Conservation (phyloP, 208 protist species). For the Trypanosoma rangeli region DNA sequence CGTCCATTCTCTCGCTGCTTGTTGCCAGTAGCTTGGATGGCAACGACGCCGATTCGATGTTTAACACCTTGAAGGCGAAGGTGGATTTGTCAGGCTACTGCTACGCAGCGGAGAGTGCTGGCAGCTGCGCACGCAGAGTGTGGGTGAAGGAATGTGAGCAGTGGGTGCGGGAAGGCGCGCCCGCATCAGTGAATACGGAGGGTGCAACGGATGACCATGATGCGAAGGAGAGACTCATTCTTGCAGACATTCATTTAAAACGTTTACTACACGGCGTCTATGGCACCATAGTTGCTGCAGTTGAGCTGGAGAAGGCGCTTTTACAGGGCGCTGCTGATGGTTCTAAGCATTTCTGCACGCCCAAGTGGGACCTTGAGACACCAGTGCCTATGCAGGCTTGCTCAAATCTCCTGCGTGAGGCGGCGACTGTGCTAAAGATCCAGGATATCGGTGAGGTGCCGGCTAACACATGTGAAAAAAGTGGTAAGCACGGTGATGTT, state of each 20-base stretch:
- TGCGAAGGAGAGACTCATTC: neutral
- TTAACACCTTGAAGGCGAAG: slow-evolving; percentile 5
- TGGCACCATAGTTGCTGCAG: slow-evolving; percentile 11
- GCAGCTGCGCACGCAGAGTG: neutral
- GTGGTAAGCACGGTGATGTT: neutral
- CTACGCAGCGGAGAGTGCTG: neutral
- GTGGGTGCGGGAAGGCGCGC: neutral
- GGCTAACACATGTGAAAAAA: neutral
- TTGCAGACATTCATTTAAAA: slow-evolving; percentile 1
- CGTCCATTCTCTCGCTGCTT: neutral
- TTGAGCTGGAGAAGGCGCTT: neutral
- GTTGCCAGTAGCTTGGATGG: neutral
- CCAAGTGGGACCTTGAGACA: neutral
- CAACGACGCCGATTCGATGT: neutral
- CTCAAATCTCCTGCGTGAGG: slow-evolving; percentile 4
- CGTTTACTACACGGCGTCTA: slow-evolving; percentile 16
- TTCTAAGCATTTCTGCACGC: neutral
- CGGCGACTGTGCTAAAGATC: neutral
- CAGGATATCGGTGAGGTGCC: neutral
- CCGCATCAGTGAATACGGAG: neutral
- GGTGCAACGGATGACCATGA: neutral
- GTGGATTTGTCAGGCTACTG: slow-evolving; percentile 11
- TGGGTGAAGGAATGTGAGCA: slow-evolving; percentile 2
- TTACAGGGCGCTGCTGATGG: slow-evolving; percentile 1
- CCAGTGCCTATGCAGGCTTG: slow-evolving; percentile 4